Evolutionary conservation across 305 asterid species (phyloP).

Genomic region (Fraxinus xanthoxyloides): DNA sequence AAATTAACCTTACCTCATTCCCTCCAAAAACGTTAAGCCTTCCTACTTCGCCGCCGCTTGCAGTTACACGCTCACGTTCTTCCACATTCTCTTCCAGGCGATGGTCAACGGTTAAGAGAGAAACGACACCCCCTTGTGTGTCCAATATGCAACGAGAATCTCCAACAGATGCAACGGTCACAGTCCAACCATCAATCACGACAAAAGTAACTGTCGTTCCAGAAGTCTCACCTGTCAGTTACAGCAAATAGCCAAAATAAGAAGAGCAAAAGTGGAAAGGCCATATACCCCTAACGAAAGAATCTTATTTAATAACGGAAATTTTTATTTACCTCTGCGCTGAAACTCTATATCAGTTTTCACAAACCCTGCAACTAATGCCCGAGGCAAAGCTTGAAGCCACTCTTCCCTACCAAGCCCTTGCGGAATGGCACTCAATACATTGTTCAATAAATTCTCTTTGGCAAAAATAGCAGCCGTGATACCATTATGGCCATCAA

Average conservation of each 20-base stretch:
- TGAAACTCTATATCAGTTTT: conserved; percentile 93
- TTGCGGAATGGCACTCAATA: conserved; percentile 77
- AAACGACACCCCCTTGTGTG: conserved; percentile 83
- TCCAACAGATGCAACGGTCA: conserved; percentile 95
- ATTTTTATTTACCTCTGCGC: conserved; percentile 56
- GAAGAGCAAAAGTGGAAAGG: conserved; percentile 11
- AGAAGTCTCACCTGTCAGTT: conserved; percentile 78
- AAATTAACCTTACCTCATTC: conserved; percentile 52
- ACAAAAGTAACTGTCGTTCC: conserved; percentile 94
- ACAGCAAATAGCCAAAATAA: conserved; percentile 23
- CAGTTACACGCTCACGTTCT: conserved; percentile 94
- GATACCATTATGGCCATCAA: conserved; percentile 97
- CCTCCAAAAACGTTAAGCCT: conserved; percentile 92
- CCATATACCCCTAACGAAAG: not conserved
- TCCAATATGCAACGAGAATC: conserved; percentile 95
- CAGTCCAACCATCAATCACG: conserved; percentile 89
- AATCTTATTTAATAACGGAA: not conserved
- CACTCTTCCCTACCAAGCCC: conserved; percentile 76
- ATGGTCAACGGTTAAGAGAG: conserved; percentile 89
- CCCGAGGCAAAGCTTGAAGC: conserved; percentile 93
- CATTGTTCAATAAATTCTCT: conserved; percentile 79
- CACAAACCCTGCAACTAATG: conserved; percentile 92
- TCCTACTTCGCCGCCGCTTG: conserved; percentile 97
- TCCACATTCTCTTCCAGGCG: conserved; percentile 91
- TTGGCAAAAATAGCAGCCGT: conserved; percentile 95